Evolutionary conservation across 306 rosid species (phyloP), one percentile per base, ranked within the genome.

Genomic region (Parietaria judaica): DNA sequence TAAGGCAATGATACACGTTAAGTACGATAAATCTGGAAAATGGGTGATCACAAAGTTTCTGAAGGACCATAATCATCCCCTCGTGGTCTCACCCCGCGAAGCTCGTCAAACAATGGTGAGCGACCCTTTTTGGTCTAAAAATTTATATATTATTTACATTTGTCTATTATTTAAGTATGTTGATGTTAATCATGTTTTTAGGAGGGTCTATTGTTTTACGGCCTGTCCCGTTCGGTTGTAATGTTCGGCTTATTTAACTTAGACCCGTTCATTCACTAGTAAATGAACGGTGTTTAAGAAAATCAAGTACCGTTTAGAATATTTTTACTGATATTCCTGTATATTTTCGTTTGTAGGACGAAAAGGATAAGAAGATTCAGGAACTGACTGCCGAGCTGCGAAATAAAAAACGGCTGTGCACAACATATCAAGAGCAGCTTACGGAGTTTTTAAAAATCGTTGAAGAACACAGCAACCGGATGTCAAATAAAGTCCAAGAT

Each of bases 1-100:
- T 59, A 91, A 85, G 84, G 97, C 96, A 2, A 91, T 91, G 97
- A 81, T 91, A 77, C 96, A 91, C 66, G 86, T 91, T 35, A 91
- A 91, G 72, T 91, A 62, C 75, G 94, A 85, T 17, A 81, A 85
- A 74, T 83, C 92, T 45, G 95, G 83, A 63, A 91, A 87, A 80
- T 91, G 97, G 97, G 89, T 83, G 67, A 83, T 87, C 36, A 87
- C 97, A 12, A 91, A 91, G 70, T 91, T 87, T 76, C 86, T 85
- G 11, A 87, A 87, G 78, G 96, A 91, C 55, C 97, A 87, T 73
- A 91, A 87, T 77, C 97, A 91, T 67, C 84, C 89, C 39, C 79
- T 91, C 43, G 86, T 83, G 60, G 84, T 88, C 73, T 88, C 92
- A 59, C 81, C 98, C 3, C 95, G 96, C 1, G 98, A 91, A 91